Percentiles rank a stretch among this genome's conserved stretches.
Evolutionary conservation across 2,329 filamentous ascomycete species (phyloP).

Genomic region (Atkinsonella hypoxylon): DNA sequence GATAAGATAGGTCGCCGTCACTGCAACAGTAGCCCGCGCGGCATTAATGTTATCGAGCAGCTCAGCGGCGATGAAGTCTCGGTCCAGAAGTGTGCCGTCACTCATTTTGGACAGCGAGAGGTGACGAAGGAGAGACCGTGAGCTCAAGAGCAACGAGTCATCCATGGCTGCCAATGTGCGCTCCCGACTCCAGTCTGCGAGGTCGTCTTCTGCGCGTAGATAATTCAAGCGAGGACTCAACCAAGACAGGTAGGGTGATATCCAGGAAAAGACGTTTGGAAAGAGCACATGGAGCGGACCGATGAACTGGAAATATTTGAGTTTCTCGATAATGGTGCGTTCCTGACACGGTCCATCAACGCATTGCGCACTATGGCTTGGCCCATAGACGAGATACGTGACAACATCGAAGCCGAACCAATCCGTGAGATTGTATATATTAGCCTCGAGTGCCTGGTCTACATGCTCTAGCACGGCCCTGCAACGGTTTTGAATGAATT

Average conservation of each 20-base stretch:
- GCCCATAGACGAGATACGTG: constrained; percentile 4
- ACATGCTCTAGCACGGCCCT: not conserved
- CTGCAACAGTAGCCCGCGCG: constrained; percentile 5
- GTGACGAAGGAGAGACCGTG: constrained; percentile 2
- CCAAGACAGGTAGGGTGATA: not conserved
- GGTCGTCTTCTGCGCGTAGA: constrained; percentile 4
- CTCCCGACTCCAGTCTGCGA: constrained; percentile 3
- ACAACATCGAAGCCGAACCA: constrained; percentile 7
- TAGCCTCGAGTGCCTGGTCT: not conserved
- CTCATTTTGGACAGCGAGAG: not conserved
- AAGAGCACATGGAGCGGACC: constrained; percentile 1
- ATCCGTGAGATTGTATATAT: constrained; percentile 4
- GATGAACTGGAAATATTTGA: constrained; percentile 5
- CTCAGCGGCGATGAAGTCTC: constrained; percentile 2
- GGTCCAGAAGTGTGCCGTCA: not conserved
- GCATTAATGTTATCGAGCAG: constrained; percentile 8
- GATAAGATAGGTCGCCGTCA: constrained; percentile 6
- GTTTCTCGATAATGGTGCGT: constrained; percentile 1
- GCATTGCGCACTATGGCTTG: not conserved
- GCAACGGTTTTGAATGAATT: constrained; percentile 2
- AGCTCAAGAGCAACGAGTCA: not conserved
- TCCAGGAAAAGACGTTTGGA: not conserved
- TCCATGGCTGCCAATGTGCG: constrained; percentile 2
- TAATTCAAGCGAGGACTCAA: not conserved
- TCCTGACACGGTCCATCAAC: constrained; percentile 3